Evolutionary conservation across 1,284 basidiomycete species (phyloP).

Genomic region (Tylopilus microsporus): DNA sequence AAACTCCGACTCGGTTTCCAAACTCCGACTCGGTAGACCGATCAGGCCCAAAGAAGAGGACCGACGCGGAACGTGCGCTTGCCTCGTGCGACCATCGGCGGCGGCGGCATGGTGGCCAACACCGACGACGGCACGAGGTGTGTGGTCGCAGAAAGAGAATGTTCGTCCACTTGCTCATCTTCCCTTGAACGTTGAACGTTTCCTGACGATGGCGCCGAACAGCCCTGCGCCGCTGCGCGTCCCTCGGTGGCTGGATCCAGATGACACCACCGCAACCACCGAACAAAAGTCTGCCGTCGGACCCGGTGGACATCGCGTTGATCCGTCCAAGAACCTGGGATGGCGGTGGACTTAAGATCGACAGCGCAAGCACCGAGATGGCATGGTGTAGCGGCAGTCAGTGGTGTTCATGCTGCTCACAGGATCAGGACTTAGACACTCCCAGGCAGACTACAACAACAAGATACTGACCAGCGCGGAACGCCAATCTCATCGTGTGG

Average conservation of each 20-base stretch:
- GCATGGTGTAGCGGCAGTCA: conserved; percentile 75
- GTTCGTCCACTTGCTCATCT: conserved; percentile 38
- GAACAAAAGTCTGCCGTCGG: conserved; percentile 54
- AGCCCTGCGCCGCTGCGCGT: conserved; percentile 55
- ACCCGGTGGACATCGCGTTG: conserved; percentile 57
- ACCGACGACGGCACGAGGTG: conserved; percentile 61
- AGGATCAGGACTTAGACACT: background rate
- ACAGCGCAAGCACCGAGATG: conserved; percentile 72
- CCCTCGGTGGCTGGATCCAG: conserved; percentile 49
- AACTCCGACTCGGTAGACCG: no score
- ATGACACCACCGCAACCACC: conserved; percentile 31
- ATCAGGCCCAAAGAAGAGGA: conserved; percentile 20
- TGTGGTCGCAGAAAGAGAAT: conserved; percentile 70
- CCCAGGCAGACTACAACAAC: conserved; percentile 56
- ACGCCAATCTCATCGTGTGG: conserved; percentile 83
- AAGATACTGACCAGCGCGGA: conserved; percentile 81
- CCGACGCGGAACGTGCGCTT: conserved; percentile 52
- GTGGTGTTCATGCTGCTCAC: conserved; percentile 29
- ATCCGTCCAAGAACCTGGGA: conserved; percentile 72
- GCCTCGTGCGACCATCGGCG: conserved; percentile 49
- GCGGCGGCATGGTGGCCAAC: conserved; percentile 62
- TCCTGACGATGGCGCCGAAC: conserved; percentile 16
- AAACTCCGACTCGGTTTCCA: no score
- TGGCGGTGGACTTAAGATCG: conserved; percentile 67
- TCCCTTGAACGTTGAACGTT: background rate